phyloP scores from a whole-genome alignment of 2,329 filamentous ascomycete species.

The Aureobasidium sp. region DNA sequence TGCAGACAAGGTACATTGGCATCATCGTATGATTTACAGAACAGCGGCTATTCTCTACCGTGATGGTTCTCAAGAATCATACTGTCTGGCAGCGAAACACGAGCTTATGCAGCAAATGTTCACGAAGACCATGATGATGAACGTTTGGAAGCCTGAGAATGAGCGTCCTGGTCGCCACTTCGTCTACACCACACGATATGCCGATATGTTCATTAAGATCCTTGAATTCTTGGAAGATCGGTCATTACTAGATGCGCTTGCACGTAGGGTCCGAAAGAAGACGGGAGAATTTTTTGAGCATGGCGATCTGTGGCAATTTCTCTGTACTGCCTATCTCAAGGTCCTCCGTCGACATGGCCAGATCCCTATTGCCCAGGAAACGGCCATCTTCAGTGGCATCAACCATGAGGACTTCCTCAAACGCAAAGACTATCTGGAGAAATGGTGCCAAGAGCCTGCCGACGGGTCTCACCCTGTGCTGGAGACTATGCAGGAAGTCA shows the following conservation, averaged over 20 bases:
- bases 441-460: slow-evolving; percentile 59
- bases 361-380: slow-evolving; percentile 69
- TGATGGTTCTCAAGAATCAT: slow-evolving; percentile 52
- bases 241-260: slow-evolving; percentile 77
- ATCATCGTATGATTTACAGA: slow-evolving; percentile 89
- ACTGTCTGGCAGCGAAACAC: slow-evolving; percentile 71
- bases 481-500: slow-evolving; percentile 70
- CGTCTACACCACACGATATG: slow-evolving; percentile 90
- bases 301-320: slow-evolving; percentile 67
- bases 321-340: slow-evolving; percentile 63
- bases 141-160: slow-evolving; percentile 94
- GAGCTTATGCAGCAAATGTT: slow-evolving; percentile 88
- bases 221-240: slow-evolving; percentile 81
- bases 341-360: slow-evolving; percentile 61
- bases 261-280: slow-evolving; percentile 84
- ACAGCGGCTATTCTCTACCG: slow-evolving; percentile 71
- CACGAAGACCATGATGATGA: slow-evolving; percentile 94
- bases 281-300: slow-evolving; percentile 78
- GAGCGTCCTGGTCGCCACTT: slow-evolving; percentile 89
- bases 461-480: slow-evolving; percentile 55
- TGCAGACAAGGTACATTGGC: slow-evolving; percentile 95
- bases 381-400: slow-evolving; percentile 69
- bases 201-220: slow-evolving; percentile 81
- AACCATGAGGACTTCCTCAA: slow-evolving; percentile 70
- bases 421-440: slow-evolving; percentile 65